Evolutionary conservation across 331 rosid genomes (phyloP).

Genomic region (Malus hybrid): DNA sequence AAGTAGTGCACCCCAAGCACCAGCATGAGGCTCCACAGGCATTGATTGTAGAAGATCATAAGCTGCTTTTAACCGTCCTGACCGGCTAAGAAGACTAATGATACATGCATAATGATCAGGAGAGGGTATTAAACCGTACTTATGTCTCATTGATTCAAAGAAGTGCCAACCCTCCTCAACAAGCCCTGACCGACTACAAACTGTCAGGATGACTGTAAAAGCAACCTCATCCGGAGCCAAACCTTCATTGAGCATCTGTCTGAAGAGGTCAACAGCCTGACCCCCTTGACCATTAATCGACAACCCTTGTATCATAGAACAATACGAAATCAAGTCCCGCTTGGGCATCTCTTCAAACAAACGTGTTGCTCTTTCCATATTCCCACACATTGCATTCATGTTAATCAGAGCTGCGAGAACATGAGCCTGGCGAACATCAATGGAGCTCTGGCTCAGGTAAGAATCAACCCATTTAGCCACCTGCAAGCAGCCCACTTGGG

Average conservation of each 20-base stretch:
- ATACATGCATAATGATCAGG: conserved; percentile 75
- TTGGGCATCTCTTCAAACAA: conserved; percentile 47
- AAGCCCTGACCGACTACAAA: conserved; percentile 71
- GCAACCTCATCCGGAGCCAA: conserved; percentile 68
- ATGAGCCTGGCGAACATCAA: conserved; percentile 42
- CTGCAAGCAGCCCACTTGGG: conserved; percentile 54
- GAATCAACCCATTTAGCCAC: conserved; percentile 63
- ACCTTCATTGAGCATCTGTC: conserved; percentile 63
- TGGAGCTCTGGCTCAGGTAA: conserved; percentile 32
- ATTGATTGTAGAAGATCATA: conserved; percentile 53
- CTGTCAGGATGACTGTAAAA: conserved; percentile 62
- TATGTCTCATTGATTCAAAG: conserved; percentile 44
- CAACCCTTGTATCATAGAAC: conserved; percentile 73
- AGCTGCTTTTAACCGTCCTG: conserved; percentile 51
- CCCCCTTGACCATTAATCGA: conserved; percentile 63
- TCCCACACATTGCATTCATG: conserved; percentile 88
- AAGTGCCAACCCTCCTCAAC: conserved; percentile 65
- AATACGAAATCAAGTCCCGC: conserved; percentile 50
- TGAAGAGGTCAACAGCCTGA: conserved; percentile 52
- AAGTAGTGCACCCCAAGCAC: conserved; percentile 85
- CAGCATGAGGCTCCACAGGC: conserved; percentile 52
- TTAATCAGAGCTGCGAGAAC: conserved; percentile 63
- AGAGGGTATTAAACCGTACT: conserved; percentile 42
- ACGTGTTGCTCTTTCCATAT: conserved; percentile 54
- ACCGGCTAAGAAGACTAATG: conserved; percentile 73